Evolutionary conservation across 129 eudicot species (phyloP), one percentile per base, ranked within the genome.

Genomic region (Tagetes erecta): DNA sequence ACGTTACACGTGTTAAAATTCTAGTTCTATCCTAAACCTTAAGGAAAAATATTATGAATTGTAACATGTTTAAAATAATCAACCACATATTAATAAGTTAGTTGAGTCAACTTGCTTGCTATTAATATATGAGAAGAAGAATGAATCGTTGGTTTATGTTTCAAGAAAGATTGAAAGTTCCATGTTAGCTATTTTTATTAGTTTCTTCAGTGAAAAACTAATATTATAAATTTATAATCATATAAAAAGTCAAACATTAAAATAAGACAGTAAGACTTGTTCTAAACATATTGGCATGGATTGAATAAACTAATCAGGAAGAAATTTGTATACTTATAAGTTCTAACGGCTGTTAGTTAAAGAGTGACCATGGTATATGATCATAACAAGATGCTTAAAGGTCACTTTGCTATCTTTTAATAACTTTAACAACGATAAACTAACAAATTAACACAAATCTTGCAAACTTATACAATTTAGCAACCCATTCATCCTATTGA

Each of bases 401-500:
- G 27, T 20, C 45, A 12, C 38, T 63, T 6, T 9, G 11, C 64
- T 39, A 7, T 37, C 55, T 52, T 51, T 12, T 3, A 60, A 49
- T 8, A 73, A 49, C 1, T 38, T 27, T 66, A 52, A 67, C 14
- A 37, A 40, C 4, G 10, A 31, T 27, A 65, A 75, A 53, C 42
- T 5, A 56, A 56, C 33, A 41, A n/a, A 55, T n/a, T 53, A 27
- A 76, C 46, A 75, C 51, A 75, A 4, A 64, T 10, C 72, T 64
- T 64, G 71, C 66, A 11, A 66, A 65, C 41, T 10, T 34, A 4
- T 30, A 31, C 74, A 67, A 52, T 4, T 13, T 55, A 67, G 47
- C 59, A 67, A 56, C 49, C 12, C 40, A 42, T 66, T 64, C 40
- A 42, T 66, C 67, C 57, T 76, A 66, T 13, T 76, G 46, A 36